These are phyloP conservation scores for Microdochium paspali DNA, from an alignment of 2,329 filamentous ascomycete species.

Conservation along the genomic window DNA sequence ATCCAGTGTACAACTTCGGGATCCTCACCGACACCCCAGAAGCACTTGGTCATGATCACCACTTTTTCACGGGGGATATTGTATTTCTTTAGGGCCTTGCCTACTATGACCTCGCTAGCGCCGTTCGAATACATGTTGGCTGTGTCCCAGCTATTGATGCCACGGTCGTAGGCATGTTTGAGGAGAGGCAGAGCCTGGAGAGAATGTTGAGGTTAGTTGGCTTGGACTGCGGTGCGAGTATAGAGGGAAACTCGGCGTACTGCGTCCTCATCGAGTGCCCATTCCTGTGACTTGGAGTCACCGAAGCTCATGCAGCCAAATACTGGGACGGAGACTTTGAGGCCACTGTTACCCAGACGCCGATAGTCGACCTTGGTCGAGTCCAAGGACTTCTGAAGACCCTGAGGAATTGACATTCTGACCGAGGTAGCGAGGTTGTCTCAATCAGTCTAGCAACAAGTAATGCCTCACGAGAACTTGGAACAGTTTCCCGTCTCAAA, in stretches of 20 bases:
- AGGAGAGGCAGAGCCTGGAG: constrained; percentile 43
- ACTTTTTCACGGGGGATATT: constrained; percentile 56
- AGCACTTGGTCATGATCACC: constrained; percentile 53
- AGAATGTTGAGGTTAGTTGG: background rate
- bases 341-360: constrained; percentile 49
- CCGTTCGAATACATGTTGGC: constrained; percentile 56
- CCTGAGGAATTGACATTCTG: background rate
- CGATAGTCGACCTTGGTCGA: constrained; percentile 36
- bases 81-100: constrained; percentile 55
- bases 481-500: too few relatives aligned
- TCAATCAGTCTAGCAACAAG: too few relatives aligned
- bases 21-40: constrained; percentile 23
- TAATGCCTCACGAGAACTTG: too few relatives aligned
- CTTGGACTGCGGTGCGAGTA: too few relatives aligned
- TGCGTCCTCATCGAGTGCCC: constrained; percentile 48
- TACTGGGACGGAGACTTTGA: constrained; percentile 53
- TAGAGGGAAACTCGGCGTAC: constrained; percentile 16
- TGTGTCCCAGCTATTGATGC: constrained; percentile 49
- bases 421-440: background rate
- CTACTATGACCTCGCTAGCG: constrained; percentile 55
- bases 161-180: constrained; percentile 53
- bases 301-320: constrained; percentile 58
- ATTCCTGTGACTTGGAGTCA: constrained; percentile 36
- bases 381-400: constrained; percentile 24
- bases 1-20: constrained; percentile 18